A percentile compares a stretch with the other conserved stretches of the same genome.
These are phyloP conservation scores for Alternaria arbusti DNA, from an alignment of 2,329 filamentous ascomycete species.

Conservation along the genomic window DNA sequence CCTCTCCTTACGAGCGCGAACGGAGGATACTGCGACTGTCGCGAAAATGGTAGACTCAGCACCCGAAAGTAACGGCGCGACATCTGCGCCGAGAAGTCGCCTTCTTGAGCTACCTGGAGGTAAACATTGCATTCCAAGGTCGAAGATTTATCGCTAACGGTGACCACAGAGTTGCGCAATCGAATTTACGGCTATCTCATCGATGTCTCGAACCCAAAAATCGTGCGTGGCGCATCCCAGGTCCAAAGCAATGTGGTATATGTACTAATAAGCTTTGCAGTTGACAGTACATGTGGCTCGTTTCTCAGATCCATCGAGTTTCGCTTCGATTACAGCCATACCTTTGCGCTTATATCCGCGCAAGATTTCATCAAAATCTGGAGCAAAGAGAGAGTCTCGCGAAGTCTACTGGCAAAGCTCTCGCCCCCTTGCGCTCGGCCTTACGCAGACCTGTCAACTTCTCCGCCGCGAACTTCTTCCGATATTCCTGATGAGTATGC, in stretches of 20 bases:
- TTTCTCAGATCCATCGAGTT: neutral
- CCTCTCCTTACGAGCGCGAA: neutral
- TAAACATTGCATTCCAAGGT: accelerated
- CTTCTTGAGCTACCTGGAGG: neutral
- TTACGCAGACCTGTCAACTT: neutral
- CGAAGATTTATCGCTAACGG: accelerated
- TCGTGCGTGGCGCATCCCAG: neutral
- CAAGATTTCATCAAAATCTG: accelerated
- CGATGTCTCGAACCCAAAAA: neutral
- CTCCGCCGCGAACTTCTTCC: neutral
- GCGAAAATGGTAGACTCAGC: neutral
- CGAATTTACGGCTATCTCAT: neutral
- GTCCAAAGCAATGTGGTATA: neutral
- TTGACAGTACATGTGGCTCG: neutral
- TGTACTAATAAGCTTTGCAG: neutral
- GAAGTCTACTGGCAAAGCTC: neutral
- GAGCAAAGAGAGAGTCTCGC: neutral
- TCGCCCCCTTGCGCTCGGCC: neutral
- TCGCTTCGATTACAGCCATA: neutral
- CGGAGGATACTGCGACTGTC: neutral
- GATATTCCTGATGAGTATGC: neutral
- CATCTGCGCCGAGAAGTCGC: neutral
- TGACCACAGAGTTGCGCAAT: neutral
- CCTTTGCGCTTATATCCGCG: neutral
- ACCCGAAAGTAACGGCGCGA: neutral